phyloP scores from a whole-genome alignment of 495 filamentous ascomycete genomes.

The Podospora anserina region DNA sequence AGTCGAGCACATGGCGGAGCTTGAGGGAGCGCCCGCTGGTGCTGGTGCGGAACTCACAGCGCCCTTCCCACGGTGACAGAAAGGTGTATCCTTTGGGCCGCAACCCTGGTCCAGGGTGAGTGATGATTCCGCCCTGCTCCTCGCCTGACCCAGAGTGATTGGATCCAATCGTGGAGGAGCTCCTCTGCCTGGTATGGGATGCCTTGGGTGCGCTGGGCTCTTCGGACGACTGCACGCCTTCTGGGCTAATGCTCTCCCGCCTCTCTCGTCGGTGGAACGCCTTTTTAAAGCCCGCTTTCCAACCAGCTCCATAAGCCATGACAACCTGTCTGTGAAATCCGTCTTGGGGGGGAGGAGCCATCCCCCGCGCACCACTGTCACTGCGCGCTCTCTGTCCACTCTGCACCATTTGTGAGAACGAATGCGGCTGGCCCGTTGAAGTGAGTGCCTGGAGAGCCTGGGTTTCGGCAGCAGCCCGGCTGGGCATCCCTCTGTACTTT shows the following conservation, averaged over 20 bases:
- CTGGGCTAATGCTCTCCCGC: constrained; percentile 24
- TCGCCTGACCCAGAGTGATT: constrained; percentile 32
- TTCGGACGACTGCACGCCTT: constrained; percentile 14
- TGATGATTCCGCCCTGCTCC: constrained; percentile 28
- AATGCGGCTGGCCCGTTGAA: constrained; percentile 24
- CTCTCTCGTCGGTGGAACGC: constrained; percentile 37
- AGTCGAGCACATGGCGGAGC: constrained; percentile 66
- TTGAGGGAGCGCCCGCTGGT: constrained; percentile 69
- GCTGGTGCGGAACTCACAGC: constrained; percentile 77
- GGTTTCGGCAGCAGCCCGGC: constrained; percentile 32
- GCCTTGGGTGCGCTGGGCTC: constrained; percentile 20
- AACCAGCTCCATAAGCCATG: constrained; percentile 50
- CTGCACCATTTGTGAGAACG: constrained; percentile 23
- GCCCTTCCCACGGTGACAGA: constrained; percentile 78
- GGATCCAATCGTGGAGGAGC: constrained; percentile 37
- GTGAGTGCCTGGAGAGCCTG: constrained; percentile 6
- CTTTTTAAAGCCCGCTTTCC: constrained; percentile 39
- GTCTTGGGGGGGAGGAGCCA: constrained; percentile 17
- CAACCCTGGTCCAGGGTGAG: constrained; percentile 44
- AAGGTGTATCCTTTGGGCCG: constrained; percentile 60
- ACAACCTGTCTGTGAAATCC: constrained; percentile 48
- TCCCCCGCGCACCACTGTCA: not conserved
- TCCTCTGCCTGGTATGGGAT: constrained; percentile 35
- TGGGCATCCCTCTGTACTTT: constrained; percentile 48
- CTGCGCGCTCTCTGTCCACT: constrained; percentile 5